Conservation (phyloP, 257 asterid species). For the Solanum rostratum region DNA sequence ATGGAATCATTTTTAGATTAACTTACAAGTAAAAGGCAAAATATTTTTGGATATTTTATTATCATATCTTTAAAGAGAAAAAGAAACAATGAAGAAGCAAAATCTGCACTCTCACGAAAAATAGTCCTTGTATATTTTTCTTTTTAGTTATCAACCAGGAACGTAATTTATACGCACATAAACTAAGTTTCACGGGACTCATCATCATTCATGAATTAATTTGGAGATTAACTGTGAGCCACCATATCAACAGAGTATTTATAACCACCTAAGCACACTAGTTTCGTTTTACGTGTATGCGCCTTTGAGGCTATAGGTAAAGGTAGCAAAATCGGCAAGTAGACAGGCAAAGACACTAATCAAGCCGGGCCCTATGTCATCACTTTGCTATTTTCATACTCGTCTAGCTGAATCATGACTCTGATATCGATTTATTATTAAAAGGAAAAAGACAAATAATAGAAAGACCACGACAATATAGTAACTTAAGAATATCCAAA, state of each 20-base stretch:
- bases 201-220: background rate
- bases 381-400: background rate
- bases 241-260: background rate
- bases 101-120: background rate
- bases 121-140: background rate
- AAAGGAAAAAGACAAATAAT: fast-evolving
- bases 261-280: background rate
- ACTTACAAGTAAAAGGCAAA: background rate
- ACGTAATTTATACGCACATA: fast-evolving
- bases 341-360: background rate
- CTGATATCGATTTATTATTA: background rate
- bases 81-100: background rate
- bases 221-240: background rate
- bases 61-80: background rate
- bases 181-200: fast-evolving
- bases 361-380: background rate
- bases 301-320: background rate
- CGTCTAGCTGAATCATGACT: background rate
- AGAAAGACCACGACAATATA: background rate
- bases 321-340: background rate
- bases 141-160: background rate
- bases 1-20: background rate
- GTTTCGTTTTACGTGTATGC: background rate
- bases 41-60: background rate
- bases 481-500: background rate